Base-by-base conservation (phyloP, 2,329 filamentous ascomycete species). In the Cladosporium sp. region DNA sequence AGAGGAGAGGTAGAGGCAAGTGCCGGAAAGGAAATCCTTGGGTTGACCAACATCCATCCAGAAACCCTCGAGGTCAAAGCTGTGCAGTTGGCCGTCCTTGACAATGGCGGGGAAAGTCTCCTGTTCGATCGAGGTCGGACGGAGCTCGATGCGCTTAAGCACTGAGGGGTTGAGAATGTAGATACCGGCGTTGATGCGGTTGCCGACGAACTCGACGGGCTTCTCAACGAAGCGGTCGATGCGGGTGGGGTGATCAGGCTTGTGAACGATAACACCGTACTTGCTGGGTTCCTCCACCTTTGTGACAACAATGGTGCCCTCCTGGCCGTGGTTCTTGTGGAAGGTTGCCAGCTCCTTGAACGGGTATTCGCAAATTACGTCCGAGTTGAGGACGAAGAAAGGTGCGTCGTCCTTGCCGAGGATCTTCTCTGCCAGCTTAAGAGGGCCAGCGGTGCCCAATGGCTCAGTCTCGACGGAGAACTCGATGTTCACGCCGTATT, bases 181-280 rank as follows among this genome's bases (percentile, higher is more conserved):
- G 73, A 97, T 88, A 74, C 93, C 93, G 60, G 92, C 93, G 65
- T 97, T 97, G 80, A 97, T 97, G 59, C 92, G 87, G 81, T 97
- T 97, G 64, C 92, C 92, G 52, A 97, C 92, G 67, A 96, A 97
- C 75, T 97, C 89, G 68, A 97, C 88, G 32, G 92, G 92, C 80
- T 98, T 98, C 82, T 98, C 92, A 61, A 98, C 93, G 76, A 98
- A 98, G 61, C 93, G 90, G 73, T 98, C 93, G 71, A 98, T 97
- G 67, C 88, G 84, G 40, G 89, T 88, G 49, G 88, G 75, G 74
- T 95, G 89, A 71, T 85, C 87, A 55, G 90, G 89, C 78, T 95
- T 93, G 83, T 97, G 92, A 25, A 98, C 93, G 50, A 98, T 84
- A 61, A 98, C 92, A 82, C 92, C 92, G 70, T 97, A 98, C 75